Base-by-base conservation (phyloP, 2,329 filamentous ascomycete genomes). In the Monosporascus sp. region DNA sequence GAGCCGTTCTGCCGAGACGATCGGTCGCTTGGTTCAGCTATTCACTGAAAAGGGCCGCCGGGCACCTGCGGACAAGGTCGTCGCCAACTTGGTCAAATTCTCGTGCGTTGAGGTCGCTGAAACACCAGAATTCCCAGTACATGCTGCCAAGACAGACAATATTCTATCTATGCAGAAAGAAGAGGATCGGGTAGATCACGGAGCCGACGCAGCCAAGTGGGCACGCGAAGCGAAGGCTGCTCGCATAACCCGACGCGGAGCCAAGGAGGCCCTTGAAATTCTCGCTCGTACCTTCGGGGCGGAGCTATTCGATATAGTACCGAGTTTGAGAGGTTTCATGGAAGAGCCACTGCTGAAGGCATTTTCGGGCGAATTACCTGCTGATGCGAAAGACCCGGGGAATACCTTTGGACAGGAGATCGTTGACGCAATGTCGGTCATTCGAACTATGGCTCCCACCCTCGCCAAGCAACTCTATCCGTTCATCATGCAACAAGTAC, bases 41-140 rank as follows among this genome's bases (percentile, higher is more conserved):
- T 94, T 97, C 63, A 91, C 90, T 4, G 82, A 84, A 43, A 84
- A 84, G 52, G 88, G 90, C 39, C 88, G 93, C 56, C 82, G 86
- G 52, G 90, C 87, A 17, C 90, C 95, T 14, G 92, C 94, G 17
- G 92, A 97, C 69, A 99, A 99, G 73, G 89, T 99, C 15, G 92
- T 97, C 27, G 86, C 89, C 47, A 99, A 99, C 65, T 72, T 99
- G 50, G 90, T 96, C 73, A 97, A 97, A 66, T 99, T 97, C 71
- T 96, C 91, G 58, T 99, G 94, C 65, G 90, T 97, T 64, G 94
- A 99, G 68, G 96, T 95, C 1, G 93, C 94, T 0, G 95, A 99
- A 70, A 99, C 95, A 0, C 94, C 94, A 0, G 94, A 97, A 65
- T 97, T 97, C 68, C 84, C 87, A 5, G 86, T 89, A 27, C 94